Percentiles rank a stretch among this genome's conserved stretches.
These are phyloP conservation scores for Macrolepiota albuminosa DNA, from an alignment of 768 basidiomycete species.

Conservation along the genomic window DNA sequence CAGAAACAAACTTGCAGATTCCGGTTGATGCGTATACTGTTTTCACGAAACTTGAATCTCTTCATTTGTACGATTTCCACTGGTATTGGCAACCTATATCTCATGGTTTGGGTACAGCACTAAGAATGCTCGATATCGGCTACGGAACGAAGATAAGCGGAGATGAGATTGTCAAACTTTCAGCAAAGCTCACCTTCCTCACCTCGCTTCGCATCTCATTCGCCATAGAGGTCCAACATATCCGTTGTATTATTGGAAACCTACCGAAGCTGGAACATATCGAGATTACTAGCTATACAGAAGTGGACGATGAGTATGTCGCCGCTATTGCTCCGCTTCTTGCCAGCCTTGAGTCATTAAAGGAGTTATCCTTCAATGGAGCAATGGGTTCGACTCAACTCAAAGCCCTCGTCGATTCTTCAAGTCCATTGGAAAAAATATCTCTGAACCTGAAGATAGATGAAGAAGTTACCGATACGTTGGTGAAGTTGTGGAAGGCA, in stretches of 20 bases:
- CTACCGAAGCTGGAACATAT: neutral
- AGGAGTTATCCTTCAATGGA: neutral
- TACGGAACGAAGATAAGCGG: neutral
- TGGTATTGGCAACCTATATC: neutral
- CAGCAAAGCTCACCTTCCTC: neutral
- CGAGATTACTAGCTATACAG: neutral
- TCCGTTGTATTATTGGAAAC: neutral
- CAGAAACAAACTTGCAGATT: neutral
- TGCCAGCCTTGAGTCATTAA: neutral
- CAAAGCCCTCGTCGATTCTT: neutral
- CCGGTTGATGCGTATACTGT: neutral
- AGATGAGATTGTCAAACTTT: neutral
- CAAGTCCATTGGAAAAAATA: neutral
- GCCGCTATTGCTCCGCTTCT: neutral
- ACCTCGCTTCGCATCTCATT: neutral
- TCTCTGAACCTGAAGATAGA: neutral
- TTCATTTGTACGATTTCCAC: neutral
- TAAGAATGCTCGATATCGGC: neutral
- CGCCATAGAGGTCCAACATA: neutral
- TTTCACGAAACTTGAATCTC: neutral
- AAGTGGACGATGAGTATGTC: neutral
- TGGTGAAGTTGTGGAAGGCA: neutral
- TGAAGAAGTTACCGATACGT: neutral
- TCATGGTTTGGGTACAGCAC: neutral
- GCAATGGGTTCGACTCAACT: neutral